A percentile compares a stretch with the other conserved stretches of the same genome.
These are phyloP conservation scores for Perilla frutescens DNA, from an alignment of 257 asterid genomes.

Conservation along the genomic window DNA sequence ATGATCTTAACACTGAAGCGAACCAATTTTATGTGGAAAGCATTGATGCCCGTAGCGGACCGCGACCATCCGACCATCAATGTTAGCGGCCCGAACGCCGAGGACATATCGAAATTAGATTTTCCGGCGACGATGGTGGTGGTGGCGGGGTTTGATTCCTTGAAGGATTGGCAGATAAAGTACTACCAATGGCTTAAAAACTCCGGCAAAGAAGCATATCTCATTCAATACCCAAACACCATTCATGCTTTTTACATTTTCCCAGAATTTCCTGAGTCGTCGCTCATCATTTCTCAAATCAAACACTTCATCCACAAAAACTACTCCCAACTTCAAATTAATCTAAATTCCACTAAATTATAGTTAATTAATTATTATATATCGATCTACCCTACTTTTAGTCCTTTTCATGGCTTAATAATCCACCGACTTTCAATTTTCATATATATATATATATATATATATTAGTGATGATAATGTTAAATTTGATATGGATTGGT, in stretches of 20 bases:
- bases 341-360: too few relatives aligned
- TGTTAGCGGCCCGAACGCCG: conserved; percentile 75
- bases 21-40: conserved; percentile 74
- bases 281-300: conserved; percentile 47
- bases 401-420: too few relatives aligned
- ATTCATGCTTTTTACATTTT: conserved; percentile 75
- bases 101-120: conserved; percentile 49
- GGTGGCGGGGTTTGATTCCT: conserved; percentile 69
- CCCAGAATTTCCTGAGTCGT: conserved; percentile 62
- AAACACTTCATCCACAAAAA: conserved; percentile 51
- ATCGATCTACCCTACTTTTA: too few relatives aligned
- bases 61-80: conserved; percentile 70
- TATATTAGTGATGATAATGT: too few relatives aligned
- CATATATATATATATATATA: too few relatives aligned
- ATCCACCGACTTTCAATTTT: too few relatives aligned
- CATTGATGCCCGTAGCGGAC: conserved; percentile 54
- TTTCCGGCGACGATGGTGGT: conserved; percentile 77
- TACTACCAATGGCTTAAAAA: conserved; percentile 68
- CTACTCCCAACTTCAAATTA: too few relatives aligned
- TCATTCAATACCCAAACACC: conserved; percentile 70
- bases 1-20: conserved; percentile 42
- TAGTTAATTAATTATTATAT: too few relatives aligned
- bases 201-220: conserved; percentile 62
- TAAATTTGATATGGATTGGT: too few relatives aligned
- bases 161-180: conserved; percentile 71